Evolutionary conservation across 1,284 basidiomycete species (phyloP), one percentile per base, ranked within the genome.

Genomic region (Ceratobasidium sp.): DNA sequence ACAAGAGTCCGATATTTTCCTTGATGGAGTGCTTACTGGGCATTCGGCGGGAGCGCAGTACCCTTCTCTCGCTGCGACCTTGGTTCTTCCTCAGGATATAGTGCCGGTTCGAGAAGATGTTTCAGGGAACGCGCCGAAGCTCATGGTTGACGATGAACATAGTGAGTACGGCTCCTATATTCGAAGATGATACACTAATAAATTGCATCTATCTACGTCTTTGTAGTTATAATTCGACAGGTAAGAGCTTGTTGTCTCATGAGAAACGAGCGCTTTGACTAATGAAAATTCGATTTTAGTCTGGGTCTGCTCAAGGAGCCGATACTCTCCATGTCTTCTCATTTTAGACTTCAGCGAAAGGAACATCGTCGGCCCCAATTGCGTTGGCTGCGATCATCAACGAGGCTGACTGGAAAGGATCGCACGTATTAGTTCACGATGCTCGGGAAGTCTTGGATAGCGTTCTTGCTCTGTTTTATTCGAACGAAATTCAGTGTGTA

Each of bases 111-210:
- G 47, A 2, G 27, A 19, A 24, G 41, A 33, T 11, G 11, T 24
- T 9, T 17, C n/a, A 5, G 31, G 51, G 1, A 41, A 60, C 8
- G 3, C 27, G 27, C 69, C 59, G 8, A 31, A 51, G 9, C 9
- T 73, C 1, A 60, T 60, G 69, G 15, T 73, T 17, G 69, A 73
- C 36, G 69, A 73, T 22, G 69, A 73, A 24, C 69, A 60, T 27
- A 47, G 69, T 73, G 29, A 72, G 67, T 36, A 24, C 31, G 14
- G 22, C 45, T 45, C 45, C 11, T n/a, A 24, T 22, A 2, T 41
- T 47, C 27, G 17, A 9, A 24, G 6, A 14, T 22, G 8, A 8
- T 7, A n/a, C 45, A n/a, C 11, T 24, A 9, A n/a, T n/a, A n/a
- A 15, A 24, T 24, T 56, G 15, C 17, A 15, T 6, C 14, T 29